These are phyloP conservation scores for Hylodesmum podocarpum DNA, from an alignment of 306 rosid species.

Conservation along the genomic window DNA sequence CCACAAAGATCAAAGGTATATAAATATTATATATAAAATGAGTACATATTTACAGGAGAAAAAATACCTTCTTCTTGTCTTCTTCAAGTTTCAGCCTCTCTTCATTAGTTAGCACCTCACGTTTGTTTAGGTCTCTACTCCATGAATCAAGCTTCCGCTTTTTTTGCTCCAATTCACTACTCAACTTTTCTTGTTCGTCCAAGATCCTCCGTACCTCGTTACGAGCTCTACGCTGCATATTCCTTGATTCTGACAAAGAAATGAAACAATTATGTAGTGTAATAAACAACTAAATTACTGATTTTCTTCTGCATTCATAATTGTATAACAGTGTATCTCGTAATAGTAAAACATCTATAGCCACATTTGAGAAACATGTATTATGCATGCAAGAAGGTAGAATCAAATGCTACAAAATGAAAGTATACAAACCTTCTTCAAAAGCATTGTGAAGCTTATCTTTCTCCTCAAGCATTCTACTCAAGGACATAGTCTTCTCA, in stretches of 20 bases:
- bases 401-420: conserved; percentile 15
- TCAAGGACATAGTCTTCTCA: conserved; percentile 72
- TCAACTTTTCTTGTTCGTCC: conserved; percentile 82
- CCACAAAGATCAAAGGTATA: neutral
- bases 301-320: neutral
- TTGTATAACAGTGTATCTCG: neutral
- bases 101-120: conserved; percentile 81
- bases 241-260: conserved; percentile 69
- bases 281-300: neutral
- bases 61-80: conserved; percentile 73
- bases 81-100: conserved; percentile 90
- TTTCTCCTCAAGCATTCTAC: conserved; percentile 84
- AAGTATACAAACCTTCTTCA: conserved; percentile 62
- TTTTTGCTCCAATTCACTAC: conserved; percentile 71
- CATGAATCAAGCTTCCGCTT: conserved; percentile 76
- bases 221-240: conserved; percentile 69
- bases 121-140: conserved; percentile 84
- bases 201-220: conserved; percentile 61
- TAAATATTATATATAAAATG: neutral
- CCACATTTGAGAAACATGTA: conserved; percentile 5
- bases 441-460: conserved; percentile 73
- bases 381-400: neutral
- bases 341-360: neutral
- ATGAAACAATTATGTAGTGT: neutral
- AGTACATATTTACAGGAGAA: neutral